These are phyloP conservation scores for Wallacemonas sp. DNA, from an alignment of 208 protist genomes.

Conservation along the genomic window DNA sequence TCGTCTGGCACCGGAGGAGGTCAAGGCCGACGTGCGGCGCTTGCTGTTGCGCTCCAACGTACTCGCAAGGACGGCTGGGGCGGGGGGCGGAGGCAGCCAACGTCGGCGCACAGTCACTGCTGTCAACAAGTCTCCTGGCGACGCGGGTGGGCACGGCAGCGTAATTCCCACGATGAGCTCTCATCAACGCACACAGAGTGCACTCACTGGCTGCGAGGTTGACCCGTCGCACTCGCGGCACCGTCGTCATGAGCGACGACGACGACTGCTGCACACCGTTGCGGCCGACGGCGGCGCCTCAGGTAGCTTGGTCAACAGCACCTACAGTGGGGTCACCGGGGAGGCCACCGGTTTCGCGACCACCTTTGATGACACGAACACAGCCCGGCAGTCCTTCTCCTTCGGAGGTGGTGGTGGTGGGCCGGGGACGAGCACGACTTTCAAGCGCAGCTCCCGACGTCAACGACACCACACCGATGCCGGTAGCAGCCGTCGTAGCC, in stretches of 20 bases:
- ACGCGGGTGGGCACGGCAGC: too few species aligned
- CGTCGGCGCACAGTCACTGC: too few species aligned
- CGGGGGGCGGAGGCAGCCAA: too few species aligned
- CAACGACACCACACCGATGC: constrained; percentile 6
- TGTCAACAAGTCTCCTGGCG: too few species aligned
- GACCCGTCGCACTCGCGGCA: background rate
- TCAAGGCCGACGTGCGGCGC: constrained; percentile 44
- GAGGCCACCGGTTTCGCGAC: background rate
- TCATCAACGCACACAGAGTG: background rate
- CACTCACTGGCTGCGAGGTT: background rate
- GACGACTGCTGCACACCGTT: background rate
- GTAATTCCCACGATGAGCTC: background rate
- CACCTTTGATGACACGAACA: background rate
- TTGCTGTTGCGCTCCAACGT: constrained; percentile 27
- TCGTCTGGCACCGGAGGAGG: constrained; percentile 35
- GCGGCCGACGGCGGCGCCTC: background rate
- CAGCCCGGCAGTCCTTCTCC: background rate
- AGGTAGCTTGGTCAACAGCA: background rate
- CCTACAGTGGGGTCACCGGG: background rate
- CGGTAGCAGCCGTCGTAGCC: background rate
- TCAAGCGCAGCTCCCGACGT: constrained; percentile 5
- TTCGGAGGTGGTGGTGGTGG: background rate
- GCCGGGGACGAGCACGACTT: background rate
- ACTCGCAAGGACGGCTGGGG: background rate
- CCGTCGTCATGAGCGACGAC: background rate